Evolutionary conservation across 2,329 filamentous ascomycete species (phyloP), one percentile per base, ranked within the genome.

Genomic region (Fusarium staphyleae): DNA sequence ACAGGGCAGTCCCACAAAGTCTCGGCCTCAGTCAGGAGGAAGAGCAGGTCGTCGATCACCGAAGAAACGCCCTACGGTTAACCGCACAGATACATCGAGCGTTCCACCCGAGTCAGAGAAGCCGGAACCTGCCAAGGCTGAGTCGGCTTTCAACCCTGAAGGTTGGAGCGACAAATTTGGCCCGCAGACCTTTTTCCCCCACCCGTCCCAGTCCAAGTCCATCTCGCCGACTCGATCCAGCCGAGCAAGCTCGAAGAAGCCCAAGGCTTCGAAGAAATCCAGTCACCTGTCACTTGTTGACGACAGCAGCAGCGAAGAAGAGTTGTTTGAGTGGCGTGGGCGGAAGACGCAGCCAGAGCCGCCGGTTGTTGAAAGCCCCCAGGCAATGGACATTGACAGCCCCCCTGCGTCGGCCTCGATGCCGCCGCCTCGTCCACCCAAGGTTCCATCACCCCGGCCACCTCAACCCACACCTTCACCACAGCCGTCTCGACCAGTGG

Each of bases 341-440:
- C 67, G 73, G 48, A 73, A 74, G 40, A 57, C 67, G 5, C 68
- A 72, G 29, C 52, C 63, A 11, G 67, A 68, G 19, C 63, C 69
- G 3, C 49, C 57, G 5, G 57, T 61, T 15, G 68, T 70, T 10
- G 76, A 76, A 29, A 84, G 80, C 57, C 81, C 83, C 3, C 82
- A 80, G 51, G 83, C 84, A 12, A 88, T 88, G 85, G 85, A 88
- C 58, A 86, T 88, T 43, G 85, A 88, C 63, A 78, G 81, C 4
- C 82, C 83, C 43, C 71, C 66, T 29, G 60, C 52, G 66, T 29
- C 48, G 24, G 56, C 48, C 11, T 50, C 59, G 2, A 49, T 49
- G 34, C 63, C 63, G 32, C 54, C 63, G 10, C 57, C 61, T 18
- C 61, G 57, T 4, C 61, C 57, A 24, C 58, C 58, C 2, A 61